Evolutionary conservation across 177 flowering plant genomes (phyloP), one percentile per base, ranked within the genome.

Genomic region (Vitis hybrid): DNA sequence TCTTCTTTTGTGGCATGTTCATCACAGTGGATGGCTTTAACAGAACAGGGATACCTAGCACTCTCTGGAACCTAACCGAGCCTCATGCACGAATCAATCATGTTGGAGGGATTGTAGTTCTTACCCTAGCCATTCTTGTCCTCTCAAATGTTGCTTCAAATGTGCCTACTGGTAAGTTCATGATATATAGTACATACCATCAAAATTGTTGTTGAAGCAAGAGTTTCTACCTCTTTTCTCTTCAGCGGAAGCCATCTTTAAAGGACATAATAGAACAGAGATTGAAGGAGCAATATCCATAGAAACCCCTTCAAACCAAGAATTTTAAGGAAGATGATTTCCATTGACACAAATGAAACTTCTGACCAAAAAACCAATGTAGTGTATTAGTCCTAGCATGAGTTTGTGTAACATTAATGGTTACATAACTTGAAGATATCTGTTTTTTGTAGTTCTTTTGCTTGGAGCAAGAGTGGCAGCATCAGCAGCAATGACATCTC

Each of bases 1-100:
- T 91, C 58, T 93, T 93, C 86, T 93, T 93, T 62, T 88, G 97
- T 68, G 98, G 98, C 23, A 93, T 93, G 98, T 93, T 93, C 75
- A 88, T 93, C 71, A 89, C 98, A 0, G 92, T 93, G 21, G 87
- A 91, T n/a, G 97, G 98, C 49, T 90, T 91, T 68, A 89, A 91
- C 73, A 89, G 66, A 79, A 93, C 98, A 13, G 98, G 97, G 49
- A 82, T 90, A 18, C 98, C 98, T 26, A 83, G 87, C 61, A 23
- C 80, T n/a, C 4, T 90, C 0, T 93, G 98, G 98, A 89, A 89
- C 58, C 59, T 85, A 14, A 79, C 88, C 88, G 95, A 91, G 76
- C 95, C 97, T 2, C 59, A 89, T 78, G 80, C 98, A 26, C 75
- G 74, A 51, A 85, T 90, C 23, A 73, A 89, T 74, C 85, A 52